These are phyloP conservation scores for Fusarium pseudocircinatum DNA, from an alignment of 2,329 filamentous ascomycete genomes.

Conservation along the genomic window DNA sequence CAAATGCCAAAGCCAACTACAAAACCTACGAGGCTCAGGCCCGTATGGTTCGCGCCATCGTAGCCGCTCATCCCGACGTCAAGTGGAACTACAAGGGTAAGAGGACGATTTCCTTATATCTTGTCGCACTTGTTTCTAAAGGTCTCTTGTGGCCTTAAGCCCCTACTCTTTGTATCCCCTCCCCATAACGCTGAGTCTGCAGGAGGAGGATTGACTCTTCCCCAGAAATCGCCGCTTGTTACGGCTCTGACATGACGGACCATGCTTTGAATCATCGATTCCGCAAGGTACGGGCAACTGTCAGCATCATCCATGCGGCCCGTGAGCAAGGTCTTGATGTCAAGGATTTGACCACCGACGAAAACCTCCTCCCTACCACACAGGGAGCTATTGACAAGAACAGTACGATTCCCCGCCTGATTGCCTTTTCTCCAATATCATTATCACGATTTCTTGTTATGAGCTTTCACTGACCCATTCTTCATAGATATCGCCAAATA, in stretches of 20 bases:
- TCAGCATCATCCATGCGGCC: slow-evolving; percentile 50
- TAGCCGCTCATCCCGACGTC: slow-evolving; percentile 64
- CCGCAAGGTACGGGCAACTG: slow-evolving; percentile 57
- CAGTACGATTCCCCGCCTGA: slow-evolving; percentile 48
- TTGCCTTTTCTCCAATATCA: background rate
- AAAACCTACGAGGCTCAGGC: slow-evolving; percentile 68
- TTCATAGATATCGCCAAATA: slow-evolving; percentile 66
- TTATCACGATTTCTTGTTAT: background rate
- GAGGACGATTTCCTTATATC: slow-evolving; percentile 35
- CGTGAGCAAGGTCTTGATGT: slow-evolving; percentile 53
- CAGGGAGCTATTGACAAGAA: slow-evolving; percentile 52
- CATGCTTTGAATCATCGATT: slow-evolving; percentile 62
- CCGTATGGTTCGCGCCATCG: slow-evolving; percentile 68
- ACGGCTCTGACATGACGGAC: slow-evolving; percentile 60
- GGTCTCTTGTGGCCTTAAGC: background rate
- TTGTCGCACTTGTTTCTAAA: background rate
- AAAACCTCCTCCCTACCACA: slow-evolving; percentile 49
- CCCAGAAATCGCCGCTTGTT: slow-evolving; percentile 59
- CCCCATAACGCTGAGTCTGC: slow-evolving; percentile 4
- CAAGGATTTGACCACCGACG: slow-evolving; percentile 52
- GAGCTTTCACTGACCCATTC: slow-evolving; percentile 1
- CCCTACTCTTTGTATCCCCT: background rate
- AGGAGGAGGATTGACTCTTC: slow-evolving; percentile 47
- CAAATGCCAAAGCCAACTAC: slow-evolving; percentile 61
- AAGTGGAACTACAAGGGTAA: slow-evolving; percentile 71